A percentile compares a stretch with the other conserved stretches of the same genome.
These are phyloP conservation scores for Xylaria sp. DNA, from an alignment of 2,329 filamentous ascomycete species.

Conservation along the genomic window DNA sequence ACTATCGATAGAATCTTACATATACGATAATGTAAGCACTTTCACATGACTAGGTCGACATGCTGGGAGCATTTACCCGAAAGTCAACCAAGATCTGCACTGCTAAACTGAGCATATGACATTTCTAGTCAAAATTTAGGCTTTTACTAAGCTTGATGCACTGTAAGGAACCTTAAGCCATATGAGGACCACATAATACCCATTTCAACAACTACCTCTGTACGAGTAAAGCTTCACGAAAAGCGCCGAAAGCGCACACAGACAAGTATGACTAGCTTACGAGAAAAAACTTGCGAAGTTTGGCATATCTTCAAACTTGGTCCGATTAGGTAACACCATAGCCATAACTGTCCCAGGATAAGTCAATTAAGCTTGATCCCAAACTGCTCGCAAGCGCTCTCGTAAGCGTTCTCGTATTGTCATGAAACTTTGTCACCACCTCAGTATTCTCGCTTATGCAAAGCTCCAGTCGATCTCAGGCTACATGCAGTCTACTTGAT, in stretches of 20 bases:
- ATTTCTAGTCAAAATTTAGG: not conserved
- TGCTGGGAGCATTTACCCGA: not conserved
- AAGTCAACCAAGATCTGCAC: not conserved
- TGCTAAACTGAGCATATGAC: not conserved
- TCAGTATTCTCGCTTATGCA: conserved; percentile 6
- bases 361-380: not conserved
- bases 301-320: conserved; percentile 12
- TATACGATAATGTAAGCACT: too few relatives aligned
- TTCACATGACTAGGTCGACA: too few relatives aligned
- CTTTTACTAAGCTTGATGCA: not conserved
- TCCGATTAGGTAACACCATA: conserved; percentile 15
- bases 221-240: not conserved
- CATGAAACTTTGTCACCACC: conserved; percentile 11
- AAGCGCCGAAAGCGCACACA: not conserved
- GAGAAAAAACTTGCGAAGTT: conserved; percentile 2
- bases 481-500: not conserved
- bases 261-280: conserved; percentile 8
- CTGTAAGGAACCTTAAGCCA: conserved; percentile 1
- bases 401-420: conserved; percentile 24
- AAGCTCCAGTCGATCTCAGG: not conserved
- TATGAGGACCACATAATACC: not conserved
- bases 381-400: conserved; percentile 3
- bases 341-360: not conserved
- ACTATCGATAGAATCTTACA: not conserved
- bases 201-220: not conserved